Percentiles rank a stretch among this genome's conserved stretches.
These are phyloP conservation scores for Fusarium chaquense DNA, from an alignment of 2,329 filamentous ascomycete species.

Conservation along the genomic window DNA sequence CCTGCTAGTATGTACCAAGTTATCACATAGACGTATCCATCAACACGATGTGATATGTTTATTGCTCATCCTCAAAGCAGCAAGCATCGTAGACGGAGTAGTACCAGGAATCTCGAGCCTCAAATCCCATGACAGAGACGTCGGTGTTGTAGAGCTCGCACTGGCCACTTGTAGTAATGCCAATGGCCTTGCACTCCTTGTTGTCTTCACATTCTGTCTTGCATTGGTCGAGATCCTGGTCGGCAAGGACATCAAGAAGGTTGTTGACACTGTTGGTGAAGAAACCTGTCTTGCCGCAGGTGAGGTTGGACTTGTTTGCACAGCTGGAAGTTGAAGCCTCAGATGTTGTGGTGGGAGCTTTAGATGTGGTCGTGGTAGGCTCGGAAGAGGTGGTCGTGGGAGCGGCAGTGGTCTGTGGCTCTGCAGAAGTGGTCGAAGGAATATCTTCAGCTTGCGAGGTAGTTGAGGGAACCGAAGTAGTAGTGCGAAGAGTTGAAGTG, in stretches of 20 bases:
- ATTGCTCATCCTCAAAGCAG: constrained; percentile 22
- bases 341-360: constrained; percentile 21
- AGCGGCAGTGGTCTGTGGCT: constrained; percentile 1
- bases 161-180: constrained; percentile 17
- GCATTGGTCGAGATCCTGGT: constrained; percentile 10
- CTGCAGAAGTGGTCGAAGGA: constrained; percentile 4
- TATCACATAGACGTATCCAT: not conserved
- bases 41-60: not conserved
- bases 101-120: not conserved
- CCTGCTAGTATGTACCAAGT: constrained; percentile 6
- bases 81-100: constrained; percentile 31
- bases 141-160: constrained; percentile 35
- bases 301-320: constrained; percentile 8
- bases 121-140: constrained; percentile 13
- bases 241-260: not conserved
- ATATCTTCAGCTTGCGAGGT: not conserved
- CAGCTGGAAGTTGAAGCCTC: constrained; percentile 14
- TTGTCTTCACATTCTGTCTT: constrained; percentile 11
- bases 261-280: not conserved
- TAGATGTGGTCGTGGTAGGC: constrained; percentile 19
- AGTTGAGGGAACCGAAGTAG: constrained; percentile 8
- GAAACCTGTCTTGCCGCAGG: constrained; percentile 21
- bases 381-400: constrained; percentile 9
- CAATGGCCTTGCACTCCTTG: constrained; percentile 23
- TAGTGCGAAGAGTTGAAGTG: constrained; percentile 1